Evolutionary conservation across 768 basidiomycete genomes (phyloP).

Genomic region (Rhizopogon vesiculosus): DNA sequence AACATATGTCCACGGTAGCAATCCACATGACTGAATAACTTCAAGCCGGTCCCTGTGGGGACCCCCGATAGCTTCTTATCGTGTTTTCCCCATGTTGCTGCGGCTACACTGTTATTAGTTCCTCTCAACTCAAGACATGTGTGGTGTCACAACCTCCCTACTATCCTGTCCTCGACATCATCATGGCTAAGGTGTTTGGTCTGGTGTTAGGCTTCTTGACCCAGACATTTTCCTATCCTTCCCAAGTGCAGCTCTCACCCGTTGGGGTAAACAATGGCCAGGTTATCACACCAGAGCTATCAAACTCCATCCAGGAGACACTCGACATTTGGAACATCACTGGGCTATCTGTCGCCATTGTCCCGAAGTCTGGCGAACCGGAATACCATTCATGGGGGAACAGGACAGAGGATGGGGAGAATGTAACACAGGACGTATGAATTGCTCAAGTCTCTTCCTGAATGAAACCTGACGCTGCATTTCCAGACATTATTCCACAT

Average conservation of each 20-base stretch:
- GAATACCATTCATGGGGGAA: constrained; percentile 32
- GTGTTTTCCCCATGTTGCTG: background rate
- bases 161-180: background rate
- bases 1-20: too few relatives aligned
- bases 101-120: background rate
- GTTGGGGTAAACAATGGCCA: background rate
- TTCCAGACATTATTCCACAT: constrained; percentile 33
- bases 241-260: background rate
- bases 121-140: too few relatives aligned
- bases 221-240: background rate
- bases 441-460: background rate
- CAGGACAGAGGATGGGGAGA: constrained; percentile 30
- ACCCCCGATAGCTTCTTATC: background rate
- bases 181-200: background rate
- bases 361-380: constrained; percentile 17
- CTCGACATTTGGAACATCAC: constrained; percentile 19
- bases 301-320: constrained; percentile 13
- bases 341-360: constrained; percentile 26
- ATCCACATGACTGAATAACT: background rate
- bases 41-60: background rate
- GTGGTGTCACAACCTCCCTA: too few relatives aligned
- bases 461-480: background rate
- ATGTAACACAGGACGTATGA: constrained; percentile 29
- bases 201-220: background rate
- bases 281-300: constrained; percentile 16